phyloP scores from a whole-genome alignment of 305 asterid genomes.

The Fraxinus sp. region DNA sequence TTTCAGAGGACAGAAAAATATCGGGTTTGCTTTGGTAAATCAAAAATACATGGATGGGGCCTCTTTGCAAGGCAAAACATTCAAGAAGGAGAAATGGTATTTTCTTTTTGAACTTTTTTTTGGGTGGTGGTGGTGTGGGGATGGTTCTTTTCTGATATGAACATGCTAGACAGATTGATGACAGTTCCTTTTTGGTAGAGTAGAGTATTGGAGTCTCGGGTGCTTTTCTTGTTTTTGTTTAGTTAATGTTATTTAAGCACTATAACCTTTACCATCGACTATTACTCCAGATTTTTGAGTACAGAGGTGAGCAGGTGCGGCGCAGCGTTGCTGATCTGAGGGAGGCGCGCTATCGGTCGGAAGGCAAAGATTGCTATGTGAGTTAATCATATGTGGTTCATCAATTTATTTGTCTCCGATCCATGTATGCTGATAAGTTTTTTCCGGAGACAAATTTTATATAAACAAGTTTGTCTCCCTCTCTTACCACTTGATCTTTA shows the following conservation, averaged over 20 bases:
- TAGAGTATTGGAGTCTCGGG: slow-evolving; percentile 3
- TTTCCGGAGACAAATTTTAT: background rate
- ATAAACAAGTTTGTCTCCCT: background rate
- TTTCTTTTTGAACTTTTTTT: background rate
- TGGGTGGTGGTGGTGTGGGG: background rate
- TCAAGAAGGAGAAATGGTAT: slow-evolving; percentile 94
- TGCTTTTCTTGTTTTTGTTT: background rate
- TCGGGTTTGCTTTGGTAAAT: slow-evolving; percentile 87
- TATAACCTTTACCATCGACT: slow-evolving; percentile 11
- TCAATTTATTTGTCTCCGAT: background rate
- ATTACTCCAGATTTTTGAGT: slow-evolving; percentile 71
- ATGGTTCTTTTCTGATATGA: slow-evolving; percentile 4
- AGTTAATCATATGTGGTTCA: slow-evolving; percentile 37
- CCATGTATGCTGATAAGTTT: background rate
- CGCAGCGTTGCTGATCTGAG: slow-evolving; percentile 83
- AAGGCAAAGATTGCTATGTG: slow-evolving; percentile 97
- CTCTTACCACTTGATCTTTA: background rate
- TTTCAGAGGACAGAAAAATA: slow-evolving; percentile 71
- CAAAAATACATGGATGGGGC: slow-evolving; percentile 99
- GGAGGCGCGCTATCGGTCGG: slow-evolving; percentile 67
- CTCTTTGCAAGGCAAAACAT: slow-evolving; percentile 85
- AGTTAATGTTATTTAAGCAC: slow-evolving; percentile 17
- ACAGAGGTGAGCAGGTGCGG: slow-evolving; percentile 90
- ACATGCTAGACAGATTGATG: background rate
- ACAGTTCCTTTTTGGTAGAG: background rate